These are phyloP conservation scores for Staphylotrichum tortipilum DNA, from an alignment of 495 filamentous ascomycete species.

Conservation along the genomic window DNA sequence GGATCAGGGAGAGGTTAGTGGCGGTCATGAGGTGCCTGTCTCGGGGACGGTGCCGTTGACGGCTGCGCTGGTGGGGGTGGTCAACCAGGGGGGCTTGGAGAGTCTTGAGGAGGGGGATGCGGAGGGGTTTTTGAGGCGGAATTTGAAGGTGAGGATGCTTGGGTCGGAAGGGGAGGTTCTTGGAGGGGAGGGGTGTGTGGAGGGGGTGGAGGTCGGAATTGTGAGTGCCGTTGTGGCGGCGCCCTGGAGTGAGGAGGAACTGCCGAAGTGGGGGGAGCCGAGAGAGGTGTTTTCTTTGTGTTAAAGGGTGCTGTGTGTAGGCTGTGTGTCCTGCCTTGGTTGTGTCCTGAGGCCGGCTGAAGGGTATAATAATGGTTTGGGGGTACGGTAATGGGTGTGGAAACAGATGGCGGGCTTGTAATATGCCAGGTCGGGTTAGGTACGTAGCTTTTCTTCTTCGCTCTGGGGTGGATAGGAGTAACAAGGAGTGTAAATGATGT, in stretches of 20 bases:
- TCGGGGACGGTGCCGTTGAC: constrained; percentile 52
- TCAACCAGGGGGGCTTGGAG: constrained; percentile 26
- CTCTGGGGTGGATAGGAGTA: too few species aligned
- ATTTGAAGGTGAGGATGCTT: constrained; percentile 35
- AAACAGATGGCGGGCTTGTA: too few species aligned
- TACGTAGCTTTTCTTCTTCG: too few species aligned
- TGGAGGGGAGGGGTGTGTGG: constrained; percentile 12
- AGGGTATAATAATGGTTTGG: too few species aligned
- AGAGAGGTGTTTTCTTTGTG: constrained; percentile 19
- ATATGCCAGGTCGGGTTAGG: too few species aligned
- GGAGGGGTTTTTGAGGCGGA: constrained; percentile 34
- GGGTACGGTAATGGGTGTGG: too few species aligned
- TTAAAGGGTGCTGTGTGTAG: constrained; percentile 19
- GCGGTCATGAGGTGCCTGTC: constrained; percentile 17
- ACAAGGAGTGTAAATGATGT: too few species aligned
- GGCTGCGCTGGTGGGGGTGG: constrained; percentile 37
- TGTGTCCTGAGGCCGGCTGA: too few species aligned
- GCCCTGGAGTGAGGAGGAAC: constrained; percentile 28
- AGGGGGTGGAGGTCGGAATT: constrained; percentile 30
- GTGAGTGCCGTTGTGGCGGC: constrained; percentile 34
- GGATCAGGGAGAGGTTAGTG: background rate
- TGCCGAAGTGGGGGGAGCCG: constrained; percentile 36
- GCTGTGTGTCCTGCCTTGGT: too few species aligned
- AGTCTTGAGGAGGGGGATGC: constrained; percentile 36
- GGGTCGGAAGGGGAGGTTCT: constrained; percentile 20